These are phyloP conservation scores for Suhomyces anneliseae DNA, from an alignment of 1,139 yeast species.

Conservation along the genomic window DNA sequence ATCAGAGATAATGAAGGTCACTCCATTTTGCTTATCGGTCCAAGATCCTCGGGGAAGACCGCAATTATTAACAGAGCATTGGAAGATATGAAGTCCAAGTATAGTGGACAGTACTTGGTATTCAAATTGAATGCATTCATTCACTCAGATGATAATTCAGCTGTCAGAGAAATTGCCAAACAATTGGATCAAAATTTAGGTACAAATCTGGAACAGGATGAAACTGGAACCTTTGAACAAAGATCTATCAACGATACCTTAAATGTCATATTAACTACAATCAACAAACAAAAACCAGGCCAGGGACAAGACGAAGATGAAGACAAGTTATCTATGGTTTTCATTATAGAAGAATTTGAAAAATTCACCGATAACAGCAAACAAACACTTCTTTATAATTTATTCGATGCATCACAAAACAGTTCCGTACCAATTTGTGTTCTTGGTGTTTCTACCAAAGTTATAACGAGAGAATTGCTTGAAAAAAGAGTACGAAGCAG, in stretches of 20 bases:
- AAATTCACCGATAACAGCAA: slow-evolving; percentile 67
- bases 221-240: slow-evolving; percentile 32
- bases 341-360: slow-evolving; percentile 85
- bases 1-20: slow-evolving; percentile 73
- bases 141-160: slow-evolving; percentile 74
- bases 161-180: slow-evolving; percentile 81
- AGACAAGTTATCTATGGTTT: slow-evolving; percentile 56
- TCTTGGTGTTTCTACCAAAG: slow-evolving; percentile 73
- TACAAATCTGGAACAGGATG: slow-evolving; percentile 19
- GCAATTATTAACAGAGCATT: slow-evolving; percentile 61
- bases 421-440: slow-evolving; percentile 78
- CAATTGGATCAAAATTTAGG: slow-evolving; percentile 60
- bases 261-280: slow-evolving; percentile 35
- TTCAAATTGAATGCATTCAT: slow-evolving; percentile 69
- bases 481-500: slow-evolving; percentile 92
- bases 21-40: slow-evolving; percentile 78
- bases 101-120: slow-evolving; percentile 52
- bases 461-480: slow-evolving; percentile 73
- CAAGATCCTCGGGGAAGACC: slow-evolving; percentile 77
- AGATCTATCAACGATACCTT: slow-evolving; percentile 44
- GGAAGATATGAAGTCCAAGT: slow-evolving; percentile 37
- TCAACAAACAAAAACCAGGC: slow-evolving; percentile 25
- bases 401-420: slow-evolving; percentile 81
- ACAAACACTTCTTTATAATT: slow-evolving; percentile 81
- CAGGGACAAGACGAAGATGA: slow-evolving; percentile 2